Conservation (phyloP, 495 filamentous ascomycete genomes). For the Neurospora africana region DNA sequence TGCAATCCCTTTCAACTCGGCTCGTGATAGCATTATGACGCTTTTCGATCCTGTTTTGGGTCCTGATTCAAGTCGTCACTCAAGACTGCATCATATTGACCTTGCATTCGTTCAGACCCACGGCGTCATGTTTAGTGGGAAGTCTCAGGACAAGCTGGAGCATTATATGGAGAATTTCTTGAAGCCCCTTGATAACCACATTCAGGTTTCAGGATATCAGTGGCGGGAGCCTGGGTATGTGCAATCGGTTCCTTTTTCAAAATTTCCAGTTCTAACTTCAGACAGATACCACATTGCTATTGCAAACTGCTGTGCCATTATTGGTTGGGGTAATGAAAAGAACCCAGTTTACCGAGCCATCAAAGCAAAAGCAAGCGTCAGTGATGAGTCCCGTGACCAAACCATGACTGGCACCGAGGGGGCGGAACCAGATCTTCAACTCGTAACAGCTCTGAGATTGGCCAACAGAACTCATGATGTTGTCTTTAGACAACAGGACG, state of each 20-base stretch:
- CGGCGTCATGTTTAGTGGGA: slow-evolving; percentile 52
- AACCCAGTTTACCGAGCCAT: slow-evolving; percentile 26
- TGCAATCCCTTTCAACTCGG: slow-evolving; percentile 45
- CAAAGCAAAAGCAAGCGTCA: slow-evolving; percentile 3
- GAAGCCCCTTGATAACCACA: slow-evolving; percentile 45
- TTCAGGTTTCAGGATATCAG: slow-evolving; percentile 43
- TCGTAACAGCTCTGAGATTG: slow-evolving; percentile 21
- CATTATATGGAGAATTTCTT: slow-evolving; percentile 40
- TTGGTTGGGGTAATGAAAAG: slow-evolving; percentile 28
- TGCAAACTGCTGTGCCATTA: slow-evolving; percentile 31
- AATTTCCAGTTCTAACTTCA: slow-evolving; percentile 33
- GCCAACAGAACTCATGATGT: slow-evolving; percentile 31
- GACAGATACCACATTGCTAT: slow-evolving; percentile 48
- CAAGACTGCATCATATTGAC: slow-evolving; percentile 17
- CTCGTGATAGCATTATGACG: slow-evolving; percentile 59
- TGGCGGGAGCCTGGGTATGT: slow-evolving; percentile 54
- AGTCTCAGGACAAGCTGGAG: slow-evolving; percentile 37
- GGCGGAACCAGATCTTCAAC: slow-evolving; percentile 8
- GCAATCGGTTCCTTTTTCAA: slow-evolving; percentile 31
- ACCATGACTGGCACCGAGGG: slow-evolving; percentile 9
- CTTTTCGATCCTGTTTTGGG: slow-evolving; percentile 58
- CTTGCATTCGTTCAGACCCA: slow-evolving; percentile 55
- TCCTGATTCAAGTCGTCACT: slow-evolving; percentile 12
- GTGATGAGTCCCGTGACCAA: slow-evolving; percentile 8
- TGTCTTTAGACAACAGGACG: slow-evolving; percentile 48